Base-by-base conservation (phyloP, 164 flowering plant genomes). In the Echeveria elegans region DNA sequence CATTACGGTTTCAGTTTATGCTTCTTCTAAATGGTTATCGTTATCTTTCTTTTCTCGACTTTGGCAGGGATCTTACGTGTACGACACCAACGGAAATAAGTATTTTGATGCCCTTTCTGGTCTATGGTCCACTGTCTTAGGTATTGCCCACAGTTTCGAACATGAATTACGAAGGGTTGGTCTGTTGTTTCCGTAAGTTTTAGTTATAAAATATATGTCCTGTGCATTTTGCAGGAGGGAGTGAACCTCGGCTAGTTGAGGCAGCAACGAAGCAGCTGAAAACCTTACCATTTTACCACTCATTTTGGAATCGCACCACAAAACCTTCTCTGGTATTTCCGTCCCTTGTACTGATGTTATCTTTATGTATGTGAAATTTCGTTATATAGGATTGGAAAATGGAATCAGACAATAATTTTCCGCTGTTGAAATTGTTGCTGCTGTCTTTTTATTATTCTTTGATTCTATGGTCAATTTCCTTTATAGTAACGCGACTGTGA, bases 261-360 rank as follows among this genome's bases (percentile, higher is more conserved):
- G 98, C 98, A 77, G 98, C 98, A 50, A 50, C 56, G 4, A 50
- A 50, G 56, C 98, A 94, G 69, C 75, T 94, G 68, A 84, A 85
- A 50, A 85, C 77, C 38, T 77, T 94, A 85, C 99, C 99, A 30
- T 94, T 94, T 77, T 94, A 91, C 68, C 99, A 94, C 70, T 91
- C 96, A n/a, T 94, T 94, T 65, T 94, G 99, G 99, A 94, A 94
- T 70, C 92, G 99, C 50, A 91, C 99, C 23, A 94, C 99, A 68
- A 91, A 82, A 79, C 97, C 97, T 34, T 88, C 99, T 70, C 70
- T 94, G 97, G 99, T 94, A 88, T 56, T 63, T 63, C 40, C 45
- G 2, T 40, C 2, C 45, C 11, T n/a, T 21, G 6, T 34, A 34
- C 37, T 34, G 37, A 34, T 7, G 7, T 34, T 3, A 3, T 34